These are phyloP conservation scores for Amanita brunnescens DNA, from an alignment of 768 basidiomycete genomes.

Conservation along the genomic window DNA sequence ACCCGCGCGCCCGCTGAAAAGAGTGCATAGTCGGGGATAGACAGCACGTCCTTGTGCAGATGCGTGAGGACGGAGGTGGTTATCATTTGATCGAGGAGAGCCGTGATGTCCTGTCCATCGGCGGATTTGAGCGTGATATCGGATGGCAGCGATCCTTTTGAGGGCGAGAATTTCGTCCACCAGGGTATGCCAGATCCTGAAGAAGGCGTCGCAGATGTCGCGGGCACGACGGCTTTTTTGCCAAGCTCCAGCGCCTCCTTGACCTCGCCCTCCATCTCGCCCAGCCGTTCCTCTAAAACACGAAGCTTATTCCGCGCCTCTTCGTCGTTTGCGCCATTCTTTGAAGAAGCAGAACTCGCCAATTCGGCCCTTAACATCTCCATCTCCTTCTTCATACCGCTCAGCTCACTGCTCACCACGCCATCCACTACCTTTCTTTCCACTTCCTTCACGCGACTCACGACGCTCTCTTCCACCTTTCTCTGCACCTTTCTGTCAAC, in stretches of 20 bases:
- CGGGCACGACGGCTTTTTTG: constrained; percentile 35
- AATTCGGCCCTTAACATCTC: constrained; percentile 40
- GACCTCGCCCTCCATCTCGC: constrained; percentile 50
- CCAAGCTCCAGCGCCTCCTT: constrained; percentile 66
- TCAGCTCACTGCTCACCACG: constrained; percentile 36
- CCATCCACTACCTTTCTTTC: constrained; percentile 45
- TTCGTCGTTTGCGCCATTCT: constrained; percentile 30
- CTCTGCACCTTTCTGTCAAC: not conserved
- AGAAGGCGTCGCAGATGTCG: constrained; percentile 18
- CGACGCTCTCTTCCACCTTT: not conserved
- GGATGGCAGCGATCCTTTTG: constrained; percentile 25
- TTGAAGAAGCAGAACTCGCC: constrained; percentile 12
- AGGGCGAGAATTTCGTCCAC: constrained; percentile 61
- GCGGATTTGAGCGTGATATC: constrained; percentile 59
- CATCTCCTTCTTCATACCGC: constrained; percentile 46
- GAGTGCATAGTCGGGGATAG: constrained; percentile 77
- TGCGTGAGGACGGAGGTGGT: constrained; percentile 61
- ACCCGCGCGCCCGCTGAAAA: constrained; percentile 74
- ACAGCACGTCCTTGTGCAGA: constrained; percentile 69
- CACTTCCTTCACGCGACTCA: constrained; percentile 27
- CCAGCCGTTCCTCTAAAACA: constrained; percentile 55
- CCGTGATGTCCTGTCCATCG: constrained; percentile 65
- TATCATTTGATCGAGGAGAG: constrained; percentile 67
- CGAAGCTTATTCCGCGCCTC: constrained; percentile 47
- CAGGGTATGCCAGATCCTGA: constrained; percentile 38